These are phyloP conservation scores for Verticillium alfalfae DNA, from an alignment of 2,329 filamentous ascomycete genomes.

Conservation along the genomic window DNA sequence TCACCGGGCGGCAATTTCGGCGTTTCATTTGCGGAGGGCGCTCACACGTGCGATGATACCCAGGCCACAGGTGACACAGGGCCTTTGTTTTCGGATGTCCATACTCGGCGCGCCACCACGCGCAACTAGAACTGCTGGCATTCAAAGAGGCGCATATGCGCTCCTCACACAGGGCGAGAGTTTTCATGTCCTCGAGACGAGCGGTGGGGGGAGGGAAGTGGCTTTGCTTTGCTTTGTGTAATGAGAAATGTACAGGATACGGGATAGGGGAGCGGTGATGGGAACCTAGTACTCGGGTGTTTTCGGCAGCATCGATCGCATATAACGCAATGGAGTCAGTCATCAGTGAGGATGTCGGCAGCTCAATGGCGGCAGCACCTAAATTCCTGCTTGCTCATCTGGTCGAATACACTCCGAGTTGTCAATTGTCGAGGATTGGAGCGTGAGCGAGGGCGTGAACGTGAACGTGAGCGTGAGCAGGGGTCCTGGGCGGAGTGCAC, in stretches of 20 bases:
- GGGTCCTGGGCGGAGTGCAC: neutral
- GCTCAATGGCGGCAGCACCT: too few species aligned
- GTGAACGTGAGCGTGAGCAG: neutral
- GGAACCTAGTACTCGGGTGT: neutral
- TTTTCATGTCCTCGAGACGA: neutral
- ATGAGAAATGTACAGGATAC: neutral
- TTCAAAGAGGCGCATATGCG: neutral
- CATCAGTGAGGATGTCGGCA: neutral
- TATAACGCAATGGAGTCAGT: neutral
- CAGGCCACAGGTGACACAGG: neutral
- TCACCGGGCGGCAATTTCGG: conserved; percentile 1
- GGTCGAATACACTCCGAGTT: neutral
- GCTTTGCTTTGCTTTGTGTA: neutral
- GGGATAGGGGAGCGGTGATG: neutral
- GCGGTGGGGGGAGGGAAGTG: neutral
- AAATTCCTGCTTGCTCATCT: too few species aligned
- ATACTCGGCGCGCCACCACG: neutral
- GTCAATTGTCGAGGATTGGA: neutral
- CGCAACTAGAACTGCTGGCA: neutral
- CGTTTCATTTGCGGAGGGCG: neutral
- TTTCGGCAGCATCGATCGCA: neutral
- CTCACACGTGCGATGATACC: neutral
- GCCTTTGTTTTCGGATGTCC: neutral
- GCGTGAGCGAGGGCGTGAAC: neutral
- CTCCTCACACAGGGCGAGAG: neutral